Evolutionary conservation across 192 early-diverging fungal genomes (phyloP).

Genomic region (Entomortierella lignicola): DNA sequence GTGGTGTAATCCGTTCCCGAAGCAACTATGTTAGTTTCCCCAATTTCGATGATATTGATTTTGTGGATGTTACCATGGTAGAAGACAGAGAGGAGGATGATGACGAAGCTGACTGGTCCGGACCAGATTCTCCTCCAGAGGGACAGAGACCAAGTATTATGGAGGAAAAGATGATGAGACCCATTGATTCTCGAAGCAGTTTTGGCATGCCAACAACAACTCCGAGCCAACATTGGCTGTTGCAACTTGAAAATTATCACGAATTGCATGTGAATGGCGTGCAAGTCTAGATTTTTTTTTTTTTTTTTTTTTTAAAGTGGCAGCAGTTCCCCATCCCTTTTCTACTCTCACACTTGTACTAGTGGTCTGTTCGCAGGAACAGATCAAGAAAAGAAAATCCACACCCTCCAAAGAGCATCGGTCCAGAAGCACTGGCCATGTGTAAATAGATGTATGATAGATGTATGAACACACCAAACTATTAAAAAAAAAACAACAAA

Average conservation of each 20-base stretch:
- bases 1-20: conserved; percentile 33
- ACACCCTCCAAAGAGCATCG: conserved; percentile 5
- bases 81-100: conserved; percentile 47
- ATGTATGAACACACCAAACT: conserved; percentile 14
- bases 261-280: conserved; percentile 24
- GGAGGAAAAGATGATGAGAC: conserved; percentile 13
- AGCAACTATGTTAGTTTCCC: conserved; percentile 54
- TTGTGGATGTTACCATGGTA: conserved; percentile 51
- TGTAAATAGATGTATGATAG: conserved; percentile 7
- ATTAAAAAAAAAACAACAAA: conserved; percentile 10
- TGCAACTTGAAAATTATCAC: conserved; percentile 39
- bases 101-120: conserved; percentile 28
- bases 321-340: neutral
- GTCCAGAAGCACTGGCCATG: conserved; percentile 11
- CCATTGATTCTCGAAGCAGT: neutral
- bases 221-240: conserved; percentile 44
- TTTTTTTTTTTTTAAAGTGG: neutral
- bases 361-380: neutral
- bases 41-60: conserved; percentile 50
- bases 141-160: conserved; percentile 11
- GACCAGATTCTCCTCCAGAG: conserved; percentile 34
- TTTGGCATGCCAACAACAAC: conserved; percentile 37
- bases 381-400: neutral
- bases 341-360: neutral
- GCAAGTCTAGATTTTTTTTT: conserved; percentile 14